Evolutionary conservation across 108 stramenopile genomes (phyloP), one percentile per base, ranked within the genome.

Genomic region (Chaetoceros tenuissimus): DNA sequence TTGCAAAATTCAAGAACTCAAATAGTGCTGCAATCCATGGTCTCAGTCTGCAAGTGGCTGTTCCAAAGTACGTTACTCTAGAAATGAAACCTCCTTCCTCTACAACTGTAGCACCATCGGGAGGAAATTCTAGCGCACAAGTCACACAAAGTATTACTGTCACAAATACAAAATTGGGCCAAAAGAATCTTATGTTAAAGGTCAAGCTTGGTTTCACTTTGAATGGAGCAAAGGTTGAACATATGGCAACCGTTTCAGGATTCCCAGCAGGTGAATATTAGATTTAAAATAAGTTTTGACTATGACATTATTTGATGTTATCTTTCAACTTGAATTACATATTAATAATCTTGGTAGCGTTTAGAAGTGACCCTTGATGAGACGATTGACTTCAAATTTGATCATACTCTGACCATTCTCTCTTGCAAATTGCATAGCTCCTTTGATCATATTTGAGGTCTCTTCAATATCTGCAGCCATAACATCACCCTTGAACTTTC

Each of bases 51-150:
- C 94, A 99, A 74, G 82, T 76, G 16, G 98, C 98, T n/a, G 96
- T 97, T 52, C 96, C 98, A 21, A 99, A 97, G 73, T 97, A 87
- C 51, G 81, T 97, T 17, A 86, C 84, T 2, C 90, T 95, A 93
- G 85, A 94, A 61, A 92, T 99, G 95, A 80, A 93, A 57, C 95
- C 98, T 3, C 91, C 97, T 2, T 73, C 84, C 8, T 94, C 93
- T 2, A 84, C 94, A 5, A 90, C 89, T 18, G 64, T 96, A 31
- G 34, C 34, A 10, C 87, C 90, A 18, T 63, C 81, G 19, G 73
- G 74, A 18, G 77, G 72, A 16, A 79, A 78, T 2, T 66, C 59
- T 31, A 85, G 75, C 28, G 49, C 63, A 8, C 84, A 81, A 56
- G 95, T 98, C 27, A 96, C 89, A 16, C 98, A 98, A 68, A 94